phyloP scores from a whole-genome alignment of 2,329 filamentous ascomycete genomes.

The Paracorniculantispora psalliotae region DNA sequence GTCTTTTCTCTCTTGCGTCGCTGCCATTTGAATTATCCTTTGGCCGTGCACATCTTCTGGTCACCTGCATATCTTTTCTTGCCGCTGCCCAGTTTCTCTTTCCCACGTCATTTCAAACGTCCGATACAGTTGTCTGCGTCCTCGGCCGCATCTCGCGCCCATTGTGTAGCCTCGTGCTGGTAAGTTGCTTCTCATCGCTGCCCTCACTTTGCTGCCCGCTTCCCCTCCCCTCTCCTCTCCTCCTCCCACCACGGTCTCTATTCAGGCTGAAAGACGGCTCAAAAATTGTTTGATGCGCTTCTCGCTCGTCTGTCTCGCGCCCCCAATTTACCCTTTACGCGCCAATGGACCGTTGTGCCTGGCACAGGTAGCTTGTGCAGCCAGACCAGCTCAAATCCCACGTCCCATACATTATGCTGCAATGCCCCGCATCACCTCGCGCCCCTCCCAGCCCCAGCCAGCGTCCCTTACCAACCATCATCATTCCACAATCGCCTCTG shows the following conservation, averaged over 20 bases:
- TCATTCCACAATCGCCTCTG: constrained; percentile 10
- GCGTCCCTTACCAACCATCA: constrained; percentile 10
- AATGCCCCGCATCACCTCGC: constrained; percentile 14
- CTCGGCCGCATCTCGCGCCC: not conserved
- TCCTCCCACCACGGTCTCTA: too few species aligned
- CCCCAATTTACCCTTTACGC: not conserved
- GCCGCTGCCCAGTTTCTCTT: not conserved
- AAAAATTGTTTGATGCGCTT: not conserved
- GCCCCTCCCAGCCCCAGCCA: constrained; percentile 14
- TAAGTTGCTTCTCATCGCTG: constrained; percentile 11
- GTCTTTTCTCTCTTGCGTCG: not conserved
- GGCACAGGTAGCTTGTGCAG: constrained; percentile 6
- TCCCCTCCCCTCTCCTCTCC: too few species aligned
- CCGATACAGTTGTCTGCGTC: not conserved
- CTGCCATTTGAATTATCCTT: not conserved
- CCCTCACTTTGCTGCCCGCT: constrained; percentile 1
- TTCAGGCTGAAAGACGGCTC: too few species aligned
- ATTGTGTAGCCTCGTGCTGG: constrained; percentile 5
- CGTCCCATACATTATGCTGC: constrained; percentile 10
- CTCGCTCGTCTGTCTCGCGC: not conserved
- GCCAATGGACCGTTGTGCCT: constrained; percentile 7
- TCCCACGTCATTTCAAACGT: not conserved
- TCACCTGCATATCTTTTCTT: not conserved
- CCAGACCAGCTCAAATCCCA: constrained; percentile 8
- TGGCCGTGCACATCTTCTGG: not conserved